Evolutionary conservation across 2,329 filamentous ascomycete species (phyloP).

Genomic region (Lachnellula occidentalis): DNA sequence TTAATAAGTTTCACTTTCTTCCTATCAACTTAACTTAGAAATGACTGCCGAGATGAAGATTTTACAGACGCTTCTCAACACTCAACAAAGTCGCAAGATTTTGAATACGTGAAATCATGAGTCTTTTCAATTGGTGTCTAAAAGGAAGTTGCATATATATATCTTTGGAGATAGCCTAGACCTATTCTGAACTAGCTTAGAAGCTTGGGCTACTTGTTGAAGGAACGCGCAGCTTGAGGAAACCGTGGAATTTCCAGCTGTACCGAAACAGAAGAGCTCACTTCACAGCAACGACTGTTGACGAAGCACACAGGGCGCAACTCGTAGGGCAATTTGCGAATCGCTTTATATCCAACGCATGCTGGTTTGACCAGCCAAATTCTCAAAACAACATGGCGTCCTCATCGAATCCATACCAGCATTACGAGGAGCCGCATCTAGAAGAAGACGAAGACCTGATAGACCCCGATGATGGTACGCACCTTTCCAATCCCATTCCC

Average conservation of each 20-base stretch:
- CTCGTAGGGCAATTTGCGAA: no score
- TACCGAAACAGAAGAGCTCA: not conserved
- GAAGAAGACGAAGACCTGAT: constrained; percentile 62
- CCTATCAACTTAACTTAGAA: no score
- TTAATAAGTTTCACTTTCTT: no score
- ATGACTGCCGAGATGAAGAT: no score
- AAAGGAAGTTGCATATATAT: not conserved
- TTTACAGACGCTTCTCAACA: no score
- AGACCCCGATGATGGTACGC: constrained; percentile 69
- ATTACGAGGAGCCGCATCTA: constrained; percentile 57
- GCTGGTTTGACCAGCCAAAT: not conserved
- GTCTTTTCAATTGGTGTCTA: no score
- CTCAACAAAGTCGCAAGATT: no score
- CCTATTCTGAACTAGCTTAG: not conserved
- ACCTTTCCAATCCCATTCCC: constrained; percentile 12
- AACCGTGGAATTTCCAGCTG: constrained; percentile 22
- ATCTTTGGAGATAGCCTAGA: not conserved
- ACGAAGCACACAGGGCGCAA: not conserved
- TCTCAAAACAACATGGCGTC: constrained; percentile 28
- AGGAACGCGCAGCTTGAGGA: constrained; percentile 15
- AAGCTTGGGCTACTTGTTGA: constrained; percentile 6
- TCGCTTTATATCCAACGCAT: not conserved
- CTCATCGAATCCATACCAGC: constrained; percentile 44
- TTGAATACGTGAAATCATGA: no score
- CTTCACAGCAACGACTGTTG: not conserved